Evolutionary conservation across 164 flowering plant genomes (phyloP).

Genomic region (Vitis cinerea): DNA sequence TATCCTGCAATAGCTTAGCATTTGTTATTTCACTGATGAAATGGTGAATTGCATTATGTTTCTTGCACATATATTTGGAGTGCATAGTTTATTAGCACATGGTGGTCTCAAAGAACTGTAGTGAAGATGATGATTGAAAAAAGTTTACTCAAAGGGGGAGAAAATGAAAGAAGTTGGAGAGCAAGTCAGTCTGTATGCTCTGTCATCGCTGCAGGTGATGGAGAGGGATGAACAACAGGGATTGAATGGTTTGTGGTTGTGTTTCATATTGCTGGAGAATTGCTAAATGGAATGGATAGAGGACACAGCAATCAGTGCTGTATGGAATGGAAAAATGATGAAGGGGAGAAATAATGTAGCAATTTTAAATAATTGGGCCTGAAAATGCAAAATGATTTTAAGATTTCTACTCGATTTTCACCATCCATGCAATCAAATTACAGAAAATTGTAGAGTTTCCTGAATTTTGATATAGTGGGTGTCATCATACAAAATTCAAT

Average conservation of each 20-base stretch:
- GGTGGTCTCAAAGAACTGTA: neutral
- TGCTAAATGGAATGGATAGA: too few species aligned
- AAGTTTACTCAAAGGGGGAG: neutral
- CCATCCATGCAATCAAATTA: neutral
- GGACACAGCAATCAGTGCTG: too few species aligned
- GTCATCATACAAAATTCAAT: neutral
- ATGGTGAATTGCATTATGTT: too few species aligned
- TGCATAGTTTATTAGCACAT: neutral
- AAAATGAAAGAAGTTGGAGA: neutral
- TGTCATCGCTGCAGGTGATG: neutral
- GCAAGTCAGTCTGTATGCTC: neutral
- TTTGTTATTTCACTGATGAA: too few species aligned
- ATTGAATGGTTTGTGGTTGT: too few species aligned
- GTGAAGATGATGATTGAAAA: neutral
- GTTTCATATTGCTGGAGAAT: too few species aligned
- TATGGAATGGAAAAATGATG: too few species aligned
- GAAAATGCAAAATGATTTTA: too few species aligned
- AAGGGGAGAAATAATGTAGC: too few species aligned
- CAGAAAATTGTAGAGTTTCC: neutral
- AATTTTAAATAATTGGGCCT: too few species aligned
- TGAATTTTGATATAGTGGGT: neutral
- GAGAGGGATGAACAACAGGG: neutral
- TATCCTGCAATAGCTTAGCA: neutral
- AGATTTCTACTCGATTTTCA: neutral
- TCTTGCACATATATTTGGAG: too few species aligned